Conservation (phyloP, 176 grass and related monocot species). For the Cymbopogon citratus region DNA sequence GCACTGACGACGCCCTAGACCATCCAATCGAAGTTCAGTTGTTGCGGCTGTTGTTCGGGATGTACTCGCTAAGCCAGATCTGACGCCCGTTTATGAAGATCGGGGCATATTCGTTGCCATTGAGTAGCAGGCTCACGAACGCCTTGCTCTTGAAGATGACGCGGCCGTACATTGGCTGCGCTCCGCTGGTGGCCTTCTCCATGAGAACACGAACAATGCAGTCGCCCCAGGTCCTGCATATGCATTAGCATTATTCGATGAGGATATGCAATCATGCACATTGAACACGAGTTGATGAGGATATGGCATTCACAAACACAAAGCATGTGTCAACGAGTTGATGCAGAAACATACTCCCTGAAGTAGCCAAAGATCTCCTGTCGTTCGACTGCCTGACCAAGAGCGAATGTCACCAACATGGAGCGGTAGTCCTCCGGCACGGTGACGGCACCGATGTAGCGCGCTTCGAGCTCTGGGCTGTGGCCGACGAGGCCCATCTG, state of each 20-base stretch:
- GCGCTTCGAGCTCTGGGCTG: background rate
- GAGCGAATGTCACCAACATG: constrained; percentile 64
- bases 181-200: background rate
- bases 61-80: constrained; percentile 41
- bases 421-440: constrained; percentile 46
- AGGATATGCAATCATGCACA: background rate
- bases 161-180: constrained; percentile 28
- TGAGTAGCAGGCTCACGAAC: constrained; percentile 27
- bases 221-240: constrained; percentile 30
- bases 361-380: constrained; percentile 62
- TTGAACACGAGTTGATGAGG: too few species aligned
- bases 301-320: background rate
- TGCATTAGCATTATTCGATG: background rate
- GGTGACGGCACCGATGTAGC: background rate
- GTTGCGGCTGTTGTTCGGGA: background rate
- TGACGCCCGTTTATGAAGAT: constrained; percentile 14
- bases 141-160: constrained; percentile 35
- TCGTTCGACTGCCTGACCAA: constrained; percentile 29
- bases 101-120: background rate
- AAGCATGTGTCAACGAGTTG: background rate
- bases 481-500: background rate
- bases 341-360: constrained; percentile 24
- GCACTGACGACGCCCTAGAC: background rate
- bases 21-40: background rate
- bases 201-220: constrained; percentile 36